Base-by-base conservation (phyloP, 2,329 filamentous ascomycete species). In the Diaporthe destruens region DNA sequence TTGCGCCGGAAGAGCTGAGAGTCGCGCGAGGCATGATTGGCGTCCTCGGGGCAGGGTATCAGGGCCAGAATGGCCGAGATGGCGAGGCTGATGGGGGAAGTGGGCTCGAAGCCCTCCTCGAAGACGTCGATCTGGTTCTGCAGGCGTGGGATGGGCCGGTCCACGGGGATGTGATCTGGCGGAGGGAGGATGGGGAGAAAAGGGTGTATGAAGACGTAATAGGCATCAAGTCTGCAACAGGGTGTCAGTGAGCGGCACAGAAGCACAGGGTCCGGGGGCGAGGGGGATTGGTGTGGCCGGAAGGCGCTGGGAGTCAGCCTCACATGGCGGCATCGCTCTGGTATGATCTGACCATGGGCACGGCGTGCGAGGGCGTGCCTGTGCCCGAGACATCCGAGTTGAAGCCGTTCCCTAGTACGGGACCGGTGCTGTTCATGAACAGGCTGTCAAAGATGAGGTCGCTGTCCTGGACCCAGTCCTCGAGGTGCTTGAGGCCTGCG, bases 161-260 rank as follows among this genome's bases (percentile, higher is more conserved):
- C 83, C 42, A 79, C 74, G 16, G 82, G 78, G 36, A 77, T 73
- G 36, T 74, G 73, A 25, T 79, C 78, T 7, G 85, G 85, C 2
- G 86, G 80, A 16, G 86, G 86, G 2, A 88, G 77, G 47, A 87
- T 85, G 4, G 86, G 86, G 23, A 87, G 84, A 72, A 82, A 87
- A 0, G 85, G 82, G 73, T 88, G 86, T 71, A 87, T 85, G 81
- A 84, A 88, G 71, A 85, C 81, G 74, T 88, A 88, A 76, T 88
- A 88, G 5, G 85, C 86, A 72, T 86, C 83, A 25, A 87, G 78
- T 59, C 78, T 80, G 23, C 6, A 8, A 51, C 65, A 12, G 32
- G 6, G 1, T 39, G 47, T 71, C n/a, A 75, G 68, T 55, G n/a
- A n/a, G n/a, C n/a, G n/a, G n/a, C n/a, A n/a, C n/a, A n/a, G n/a